These are phyloP conservation scores for Fusarium palustre DNA, from an alignment of 2,329 filamentous ascomycete species.

Conservation along the genomic window DNA sequence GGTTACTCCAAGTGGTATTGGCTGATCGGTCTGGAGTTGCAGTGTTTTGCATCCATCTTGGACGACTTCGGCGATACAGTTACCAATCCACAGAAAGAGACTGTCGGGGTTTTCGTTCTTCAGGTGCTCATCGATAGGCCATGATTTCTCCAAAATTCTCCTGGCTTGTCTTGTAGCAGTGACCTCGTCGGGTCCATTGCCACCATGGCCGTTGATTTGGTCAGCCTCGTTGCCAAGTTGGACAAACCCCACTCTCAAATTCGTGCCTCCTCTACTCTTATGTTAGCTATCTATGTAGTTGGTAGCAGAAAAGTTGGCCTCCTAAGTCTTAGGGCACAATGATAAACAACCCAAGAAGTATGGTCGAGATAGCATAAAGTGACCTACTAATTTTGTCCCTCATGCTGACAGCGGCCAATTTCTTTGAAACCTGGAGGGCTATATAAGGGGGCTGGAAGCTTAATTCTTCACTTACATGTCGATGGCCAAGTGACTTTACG, in stretches of 20 bases:
- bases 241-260: constrained; percentile 75
- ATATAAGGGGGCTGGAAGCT: not conserved
- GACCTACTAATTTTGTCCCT: not conserved
- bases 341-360: not conserved
- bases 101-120: constrained; percentile 80
- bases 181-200: constrained; percentile 29
- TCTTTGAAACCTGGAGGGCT: not conserved
- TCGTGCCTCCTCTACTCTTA: constrained; percentile 73
- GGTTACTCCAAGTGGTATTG: constrained; percentile 74
- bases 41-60: constrained; percentile 63
- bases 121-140: constrained; percentile 79
- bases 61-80: constrained; percentile 80
- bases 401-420: not conserved
- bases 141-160: constrained; percentile 74
- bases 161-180: constrained; percentile 57
- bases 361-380: not conserved
- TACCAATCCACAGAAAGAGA: constrained; percentile 84
- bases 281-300: constrained; percentile 11
- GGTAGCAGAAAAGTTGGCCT: not conserved
- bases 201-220: constrained; percentile 15
- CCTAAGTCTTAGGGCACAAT: not conserved
- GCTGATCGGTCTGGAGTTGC: constrained; percentile 56
- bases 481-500: constrained; percentile 68
- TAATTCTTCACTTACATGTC: constrained; percentile 67
- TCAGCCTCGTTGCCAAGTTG: constrained; percentile 63